Conservation (phyloP, 2,329 filamentous ascomycete species). For the Fusarium concolor region DNA sequence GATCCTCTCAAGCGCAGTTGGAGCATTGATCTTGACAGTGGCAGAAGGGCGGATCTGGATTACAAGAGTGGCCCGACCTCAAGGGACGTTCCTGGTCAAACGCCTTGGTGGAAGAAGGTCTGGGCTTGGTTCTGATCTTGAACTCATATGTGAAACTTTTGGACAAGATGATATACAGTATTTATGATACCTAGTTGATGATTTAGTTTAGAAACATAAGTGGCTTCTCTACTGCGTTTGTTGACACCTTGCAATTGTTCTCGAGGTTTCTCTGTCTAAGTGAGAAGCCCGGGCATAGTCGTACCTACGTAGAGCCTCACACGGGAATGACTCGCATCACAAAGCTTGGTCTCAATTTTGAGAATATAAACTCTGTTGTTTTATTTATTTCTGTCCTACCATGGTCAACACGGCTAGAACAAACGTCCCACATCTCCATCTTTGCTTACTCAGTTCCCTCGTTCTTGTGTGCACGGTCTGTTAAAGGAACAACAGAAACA, state of each 20-base stretch:
- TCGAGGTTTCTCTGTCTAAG: neutral
- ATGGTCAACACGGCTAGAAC: neutral
- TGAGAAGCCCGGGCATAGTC: no score
- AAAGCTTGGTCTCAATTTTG: neutral
- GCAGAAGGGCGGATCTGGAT: constrained; percentile 66
- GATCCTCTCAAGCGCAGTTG: constrained; percentile 62
- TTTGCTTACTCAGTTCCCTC: neutral
- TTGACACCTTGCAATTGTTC: neutral
- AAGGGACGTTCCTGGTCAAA: constrained; percentile 44
- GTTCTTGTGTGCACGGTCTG: neutral
- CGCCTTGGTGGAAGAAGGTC: constrained; percentile 58
- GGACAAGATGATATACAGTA: no score
- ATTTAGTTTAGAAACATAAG: neutral
- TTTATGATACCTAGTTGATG: neutral
- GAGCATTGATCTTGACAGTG: constrained; percentile 68
- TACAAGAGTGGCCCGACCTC: constrained; percentile 52
- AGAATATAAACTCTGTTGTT: neutral
- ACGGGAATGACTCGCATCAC: neutral
- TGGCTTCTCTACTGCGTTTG: neutral
- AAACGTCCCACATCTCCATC: neutral
- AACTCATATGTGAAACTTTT: neutral
- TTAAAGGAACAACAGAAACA: constrained; percentile 1
- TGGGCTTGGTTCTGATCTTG: constrained; percentile 55
- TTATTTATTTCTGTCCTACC: neutral
- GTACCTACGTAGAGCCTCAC: neutral